Conservation (phyloP, 176 grass and related monocot genomes). For the Poa pratensis region DNA sequence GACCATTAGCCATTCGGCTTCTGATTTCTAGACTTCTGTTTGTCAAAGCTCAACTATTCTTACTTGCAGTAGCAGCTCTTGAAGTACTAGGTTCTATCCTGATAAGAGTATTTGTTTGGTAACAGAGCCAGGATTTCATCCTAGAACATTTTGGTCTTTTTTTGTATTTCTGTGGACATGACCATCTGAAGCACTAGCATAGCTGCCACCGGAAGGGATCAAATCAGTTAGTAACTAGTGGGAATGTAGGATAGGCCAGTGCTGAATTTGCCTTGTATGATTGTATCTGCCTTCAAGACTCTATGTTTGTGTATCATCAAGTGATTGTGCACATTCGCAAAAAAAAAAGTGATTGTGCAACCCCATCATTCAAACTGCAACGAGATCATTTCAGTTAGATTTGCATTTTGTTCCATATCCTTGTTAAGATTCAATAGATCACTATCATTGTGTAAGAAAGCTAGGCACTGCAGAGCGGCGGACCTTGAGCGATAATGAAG, state of each 20-base stretch:
- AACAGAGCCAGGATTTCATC: not conserved
- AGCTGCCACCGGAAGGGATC: not conserved
- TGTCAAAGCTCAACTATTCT: not conserved
- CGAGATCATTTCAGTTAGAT: not conserved
- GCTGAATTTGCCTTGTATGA: not conserved
- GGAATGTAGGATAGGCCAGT: not conserved
- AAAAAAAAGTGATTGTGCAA: not conserved
- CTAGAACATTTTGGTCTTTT: not conserved
- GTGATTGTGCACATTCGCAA: not conserved
- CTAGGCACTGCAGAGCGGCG: not conserved
- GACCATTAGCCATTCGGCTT: not conserved
- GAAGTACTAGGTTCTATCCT: not conserved
- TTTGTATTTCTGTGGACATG: not conserved
- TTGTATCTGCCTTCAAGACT: not conserved
- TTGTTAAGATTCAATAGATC: not conserved
- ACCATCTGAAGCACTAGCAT: not conserved
- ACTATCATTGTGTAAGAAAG: too few relatives aligned
- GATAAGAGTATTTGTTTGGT: not conserved
- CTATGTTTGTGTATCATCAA: not conserved
- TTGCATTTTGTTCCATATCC: not conserved
- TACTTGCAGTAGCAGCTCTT: not conserved
- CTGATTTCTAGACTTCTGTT: not conserved
- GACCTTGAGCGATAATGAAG: not conserved
- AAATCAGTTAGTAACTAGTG: not conserved
- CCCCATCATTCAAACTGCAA: not conserved